phyloP scores from a whole-genome alignment of 768 basidiomycete genomes.

The Suillus placidus region DNA sequence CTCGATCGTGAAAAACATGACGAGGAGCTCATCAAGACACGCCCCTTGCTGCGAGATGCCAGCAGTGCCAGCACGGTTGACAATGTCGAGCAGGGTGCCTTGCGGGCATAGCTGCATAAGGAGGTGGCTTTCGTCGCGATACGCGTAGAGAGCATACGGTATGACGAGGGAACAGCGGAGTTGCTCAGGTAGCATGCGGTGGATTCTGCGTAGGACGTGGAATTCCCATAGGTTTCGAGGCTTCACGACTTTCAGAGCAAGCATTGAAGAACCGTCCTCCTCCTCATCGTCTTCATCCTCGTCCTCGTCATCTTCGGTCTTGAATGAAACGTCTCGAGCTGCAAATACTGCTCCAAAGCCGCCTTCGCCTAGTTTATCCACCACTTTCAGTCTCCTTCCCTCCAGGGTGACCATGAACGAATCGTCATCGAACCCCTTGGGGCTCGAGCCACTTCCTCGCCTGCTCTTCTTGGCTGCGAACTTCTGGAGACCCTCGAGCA shows the following conservation, averaged over 20 bases:
- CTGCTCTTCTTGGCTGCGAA: conserved; percentile 53
- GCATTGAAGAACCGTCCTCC: conserved; percentile 55
- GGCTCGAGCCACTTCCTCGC: conserved; percentile 30
- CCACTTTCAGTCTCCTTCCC: conserved; percentile 66
- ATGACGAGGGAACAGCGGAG: conserved; percentile 71
- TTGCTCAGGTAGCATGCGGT: conserved; percentile 60
- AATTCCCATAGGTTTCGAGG: conserved; percentile 94
- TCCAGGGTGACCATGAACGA: conserved; percentile 61
- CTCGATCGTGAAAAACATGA: conserved; percentile 94
- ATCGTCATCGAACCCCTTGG: conserved; percentile 39
- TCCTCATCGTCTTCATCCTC: conserved; percentile 55
- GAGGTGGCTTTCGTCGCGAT: conserved; percentile 86
- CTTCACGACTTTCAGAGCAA: conserved; percentile 91
- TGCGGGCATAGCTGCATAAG: conserved; percentile 87
- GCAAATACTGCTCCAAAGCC: conserved; percentile 97
- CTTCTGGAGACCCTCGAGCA: conserved; percentile 73
- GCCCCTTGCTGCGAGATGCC: conserved; percentile 81
- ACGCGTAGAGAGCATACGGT: conserved; percentile 82
- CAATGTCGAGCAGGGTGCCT: conserved; percentile 88
- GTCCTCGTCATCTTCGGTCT: conserved; percentile 44
- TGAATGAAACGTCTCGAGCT: conserved; percentile 53
- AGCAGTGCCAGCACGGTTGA: conserved; percentile 78
- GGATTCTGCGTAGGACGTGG: conserved; percentile 77
- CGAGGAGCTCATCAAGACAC: conserved; percentile 89
- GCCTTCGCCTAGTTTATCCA: conserved; percentile 93